Percentiles rank a stretch among this genome's conserved stretches.
These are phyloP conservation scores for Solanum gracilifrons DNA, from an alignment of 257 asterid species.

Conservation along the genomic window DNA sequence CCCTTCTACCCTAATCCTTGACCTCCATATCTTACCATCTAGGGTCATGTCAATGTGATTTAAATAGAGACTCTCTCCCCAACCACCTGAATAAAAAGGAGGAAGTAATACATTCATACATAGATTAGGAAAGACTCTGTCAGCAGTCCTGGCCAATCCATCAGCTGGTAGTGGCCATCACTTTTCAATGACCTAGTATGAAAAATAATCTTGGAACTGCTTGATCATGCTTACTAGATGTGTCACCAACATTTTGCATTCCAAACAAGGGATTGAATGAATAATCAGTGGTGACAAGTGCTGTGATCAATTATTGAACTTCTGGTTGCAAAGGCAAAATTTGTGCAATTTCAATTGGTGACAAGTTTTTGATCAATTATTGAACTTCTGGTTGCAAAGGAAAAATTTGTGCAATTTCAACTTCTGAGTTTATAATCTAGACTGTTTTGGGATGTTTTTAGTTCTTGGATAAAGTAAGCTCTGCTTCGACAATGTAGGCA, in stretches of 20 bases:
- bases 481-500: background rate
- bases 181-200: background rate
- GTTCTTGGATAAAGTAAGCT: background rate
- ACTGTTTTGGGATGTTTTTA: background rate
- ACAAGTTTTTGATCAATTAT: background rate
- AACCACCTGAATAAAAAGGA: background rate
- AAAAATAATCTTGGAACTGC: background rate
- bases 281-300: background rate
- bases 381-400: background rate
- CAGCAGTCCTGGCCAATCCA: background rate
- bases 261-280: background rate
- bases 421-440: background rate
- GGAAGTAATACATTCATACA: background rate
- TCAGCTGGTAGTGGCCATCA: background rate
- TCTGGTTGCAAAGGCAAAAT: background rate
- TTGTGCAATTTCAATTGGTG: background rate
- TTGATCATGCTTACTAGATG: background rate
- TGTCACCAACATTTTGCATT: background rate
- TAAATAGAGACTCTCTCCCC: background rate
- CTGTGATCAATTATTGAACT: background rate
- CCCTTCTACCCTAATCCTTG: background rate
- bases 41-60: background rate
- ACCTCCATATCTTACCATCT: background rate
- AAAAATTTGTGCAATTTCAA: background rate
- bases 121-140: background rate